Percentiles rank a stretch among this genome's conserved stretches.
These are phyloP conservation scores for Tolypocladium album DNA, from an alignment of 2,329 filamentous ascomycete species.

Conservation along the genomic window DNA sequence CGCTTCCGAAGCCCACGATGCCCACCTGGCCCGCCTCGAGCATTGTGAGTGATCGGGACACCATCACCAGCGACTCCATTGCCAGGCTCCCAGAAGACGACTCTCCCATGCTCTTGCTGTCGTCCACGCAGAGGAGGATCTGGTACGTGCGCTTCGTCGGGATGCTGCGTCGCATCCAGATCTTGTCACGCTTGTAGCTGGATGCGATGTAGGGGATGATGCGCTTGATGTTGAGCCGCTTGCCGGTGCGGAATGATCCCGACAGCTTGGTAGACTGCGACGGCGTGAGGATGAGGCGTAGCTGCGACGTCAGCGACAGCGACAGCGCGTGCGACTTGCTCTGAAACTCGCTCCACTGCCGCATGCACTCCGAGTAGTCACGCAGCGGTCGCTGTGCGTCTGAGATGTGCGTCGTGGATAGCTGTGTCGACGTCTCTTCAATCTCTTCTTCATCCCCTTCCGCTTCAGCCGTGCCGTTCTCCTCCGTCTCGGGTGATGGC, in stretches of 20 bases:
- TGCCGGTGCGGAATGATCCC: conserved; percentile 92
- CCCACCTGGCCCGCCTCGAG: conserved; percentile 92
- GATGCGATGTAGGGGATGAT: conserved; percentile 99
- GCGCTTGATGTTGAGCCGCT: conserved; percentile 96
- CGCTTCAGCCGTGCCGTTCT: conserved; percentile 30
- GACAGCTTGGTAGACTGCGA: conserved; percentile 94
- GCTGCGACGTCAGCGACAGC: conserved; percentile 81
- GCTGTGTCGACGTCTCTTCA: conserved; percentile 47
- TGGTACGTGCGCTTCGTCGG: conserved; percentile 94
- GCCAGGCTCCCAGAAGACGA: conserved; percentile 65
- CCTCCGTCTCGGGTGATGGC: conserved; percentile 26
- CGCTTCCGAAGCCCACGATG: conserved; percentile 78
- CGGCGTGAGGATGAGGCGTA: conserved; percentile 88
- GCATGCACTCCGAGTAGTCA: conserved; percentile 47
- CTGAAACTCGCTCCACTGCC: conserved; percentile 80
- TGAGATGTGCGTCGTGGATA: conserved; percentile 63
- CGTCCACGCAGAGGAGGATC: conserved; percentile 93
- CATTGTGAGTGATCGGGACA: conserved; percentile 78
- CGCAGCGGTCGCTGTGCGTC: conserved; percentile 30
- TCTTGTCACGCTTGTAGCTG: conserved; percentile 98
- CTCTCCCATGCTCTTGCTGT: conserved; percentile 89
- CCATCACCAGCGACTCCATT: conserved; percentile 87
- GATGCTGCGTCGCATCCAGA: conserved; percentile 92
- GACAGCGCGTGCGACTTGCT: conserved; percentile 75
- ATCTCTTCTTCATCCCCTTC: conserved; percentile 37